Evolutionary conservation across 805 yeast species (phyloP), one percentile per base, ranked within the genome.

Genomic region (Nakazawaea wyomingensis): DNA sequence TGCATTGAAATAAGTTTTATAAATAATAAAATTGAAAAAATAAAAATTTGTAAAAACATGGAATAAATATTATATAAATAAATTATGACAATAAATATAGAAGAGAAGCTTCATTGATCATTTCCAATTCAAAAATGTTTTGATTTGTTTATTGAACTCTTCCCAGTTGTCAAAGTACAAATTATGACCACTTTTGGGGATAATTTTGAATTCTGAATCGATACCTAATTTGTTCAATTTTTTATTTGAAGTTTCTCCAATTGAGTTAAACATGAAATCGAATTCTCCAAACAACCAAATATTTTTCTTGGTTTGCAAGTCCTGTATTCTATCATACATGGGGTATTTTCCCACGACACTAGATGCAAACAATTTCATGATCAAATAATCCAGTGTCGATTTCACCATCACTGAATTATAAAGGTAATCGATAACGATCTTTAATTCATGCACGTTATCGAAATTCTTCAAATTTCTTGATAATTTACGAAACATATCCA

Each of bases 171-270:
- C 95, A 48, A 85, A 64, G 55, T 83, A 85, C 22, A 85, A 51
- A 55, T 85, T 91, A 60, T 85, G 95, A 1, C 95, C 95, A 1
- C 86, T 72, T 46, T 77, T 68, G 4, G 72, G 68, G 7, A 85
- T 68, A 2, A 67, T 51, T 14, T 53, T 59, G 44, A 60, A 72
- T 10, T 48, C 27, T 1, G 76, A 68, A 26, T 59, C 47, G 3
- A 27, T 30, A 8, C 40, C 43, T 5, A 18, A 20, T 7, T 54
- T 45, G 17, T 55, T 48, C 21, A 60, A 48, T 38, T 54, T 49
- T 14, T 61, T 51, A 2, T 59, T 64, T 34, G 70, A 71, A 20
- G 69, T 68, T 17, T 59, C 52, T 4, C 88, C 89, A 22, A 83
- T 82, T 28, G 71, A 72, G 27, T 67, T 71, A 50, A 76, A 79